Evolutionary conservation across 805 yeast genomes (phyloP), one percentile per base, ranked within the genome.

Genomic region (Lipomyces orientalis): DNA sequence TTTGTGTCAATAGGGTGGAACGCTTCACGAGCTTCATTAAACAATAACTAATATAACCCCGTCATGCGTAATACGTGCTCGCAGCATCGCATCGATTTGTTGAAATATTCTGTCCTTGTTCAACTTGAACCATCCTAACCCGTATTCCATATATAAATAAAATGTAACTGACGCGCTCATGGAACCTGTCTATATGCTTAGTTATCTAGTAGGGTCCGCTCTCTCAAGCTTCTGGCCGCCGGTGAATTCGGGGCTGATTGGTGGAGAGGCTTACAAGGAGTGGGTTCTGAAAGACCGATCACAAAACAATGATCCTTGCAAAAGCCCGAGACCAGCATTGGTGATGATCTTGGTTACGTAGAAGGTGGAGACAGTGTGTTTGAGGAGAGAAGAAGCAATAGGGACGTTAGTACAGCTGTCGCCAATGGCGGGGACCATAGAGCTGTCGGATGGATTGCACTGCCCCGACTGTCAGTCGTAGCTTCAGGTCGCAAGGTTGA

Each of bases 211-310:
- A 5, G n/a, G 7, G 12, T 31, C 55, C 22, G 34, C n/a, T 33
- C 33, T n/a, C 55, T 52, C 22, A 4, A 16, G 55, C 34, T 52
- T 65, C 5, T 5, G 16, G 10, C 49, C n/a, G 49, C 49, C 2
- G 10, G 3, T 9, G 16, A 43, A 43, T 43, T 43, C n/a, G 4
- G 22, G 8, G 19, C 64, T 55, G 29, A 35, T 57, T 16, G 64
- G 64, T 22, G 68, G 31, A 29, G n/a, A 25, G n/a, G 55, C 25
- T 22, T 33, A 31, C 7, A 19, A 16, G 34, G 34, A 25, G 55
- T 5, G 9, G 7, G 29, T n/a, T 14, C 55, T 10, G 55, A 52
- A 52, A 5, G 19, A 43, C n/a, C 22, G 8, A 10, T 2, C 22
- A n/a, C 19, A 43, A 7, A 19, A 43, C n/a, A 43, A 43, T 4